phyloP scores from a whole-genome alignment of 177 flowering plant species.

The Telopea speciosissima region DNA sequence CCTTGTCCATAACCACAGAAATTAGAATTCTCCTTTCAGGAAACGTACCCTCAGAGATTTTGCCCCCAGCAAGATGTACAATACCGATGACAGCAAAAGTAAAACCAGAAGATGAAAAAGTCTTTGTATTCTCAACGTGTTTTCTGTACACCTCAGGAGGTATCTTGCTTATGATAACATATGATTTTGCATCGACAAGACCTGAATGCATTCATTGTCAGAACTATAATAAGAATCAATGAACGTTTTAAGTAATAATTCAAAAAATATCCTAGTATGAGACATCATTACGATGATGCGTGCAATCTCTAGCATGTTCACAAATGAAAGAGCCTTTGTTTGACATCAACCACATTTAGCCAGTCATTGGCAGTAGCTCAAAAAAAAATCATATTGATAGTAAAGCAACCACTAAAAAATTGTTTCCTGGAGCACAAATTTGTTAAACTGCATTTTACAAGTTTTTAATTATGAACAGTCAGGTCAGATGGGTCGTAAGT shows the following conservation, averaged over 20 bases:
- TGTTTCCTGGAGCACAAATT: too few species aligned
- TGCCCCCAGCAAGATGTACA: constrained; percentile 81
- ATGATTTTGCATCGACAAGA: constrained; percentile 59
- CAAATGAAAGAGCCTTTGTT: background rate
- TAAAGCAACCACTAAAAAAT: background rate
- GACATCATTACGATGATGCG: background rate
- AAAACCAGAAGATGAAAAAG: constrained; percentile 61
- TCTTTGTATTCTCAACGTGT: constrained; percentile 58
- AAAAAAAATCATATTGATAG: background rate
- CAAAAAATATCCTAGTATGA: background rate
- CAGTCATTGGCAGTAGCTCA: background rate
- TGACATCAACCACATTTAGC: background rate
- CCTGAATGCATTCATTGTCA: constrained; percentile 31
- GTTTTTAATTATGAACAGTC: too few species aligned
- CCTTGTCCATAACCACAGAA: background rate
- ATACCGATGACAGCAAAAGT: constrained; percentile 63
- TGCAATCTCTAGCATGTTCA: background rate
- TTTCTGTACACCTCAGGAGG: constrained; percentile 59
- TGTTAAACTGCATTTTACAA: background rate
- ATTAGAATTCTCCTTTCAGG: background rate
- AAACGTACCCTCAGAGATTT: constrained; percentile 73
- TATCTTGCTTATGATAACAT: constrained; percentile 61
- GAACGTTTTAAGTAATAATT: background rate
- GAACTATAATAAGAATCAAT: background rate
- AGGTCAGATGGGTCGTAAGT: too few species aligned